A percentile compares a stretch with the other conserved stretches of the same genome.
phyloP scores from a whole-genome alignment of 2,329 filamentous ascomycete species.

The Ophiocordyceps robertsii region DNA sequence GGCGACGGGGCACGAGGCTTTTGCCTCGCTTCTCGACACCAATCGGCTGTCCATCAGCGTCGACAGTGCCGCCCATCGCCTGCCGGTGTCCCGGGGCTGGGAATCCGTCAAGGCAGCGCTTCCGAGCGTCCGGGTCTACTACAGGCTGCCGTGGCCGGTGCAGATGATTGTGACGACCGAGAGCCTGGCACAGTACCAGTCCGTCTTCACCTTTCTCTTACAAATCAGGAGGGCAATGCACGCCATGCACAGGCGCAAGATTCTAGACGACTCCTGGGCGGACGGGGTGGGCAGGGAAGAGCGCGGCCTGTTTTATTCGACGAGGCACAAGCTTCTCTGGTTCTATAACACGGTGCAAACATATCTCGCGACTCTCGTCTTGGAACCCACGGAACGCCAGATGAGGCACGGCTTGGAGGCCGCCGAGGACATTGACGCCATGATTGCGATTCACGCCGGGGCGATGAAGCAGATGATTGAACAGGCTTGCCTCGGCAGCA shows the following conservation, averaged over 20 bases:
- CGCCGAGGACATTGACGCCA: conserved; percentile 64
- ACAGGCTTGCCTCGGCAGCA: conserved; percentile 56
- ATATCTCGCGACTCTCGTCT: conserved; percentile 62
- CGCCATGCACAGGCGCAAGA: conserved; percentile 44
- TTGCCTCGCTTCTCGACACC: conserved; percentile 42
- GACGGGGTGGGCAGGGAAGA: conserved; percentile 25
- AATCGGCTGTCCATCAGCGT: conserved; percentile 50
- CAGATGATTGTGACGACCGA: conserved; percentile 60
- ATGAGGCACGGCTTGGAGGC: conserved; percentile 44
- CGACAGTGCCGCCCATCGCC: conserved; percentile 22
- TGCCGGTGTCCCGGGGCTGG: conserved; percentile 31
- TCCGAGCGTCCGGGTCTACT: conserved; percentile 50
- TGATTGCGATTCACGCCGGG: conserved; percentile 55
- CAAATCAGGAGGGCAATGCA: conserved; percentile 62
- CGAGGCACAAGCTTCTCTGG: conserved; percentile 62
- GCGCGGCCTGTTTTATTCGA: conserved; percentile 37
- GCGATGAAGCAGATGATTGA: conserved; percentile 52
- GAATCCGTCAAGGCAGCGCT: conserved; percentile 45
- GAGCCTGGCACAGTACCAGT: conserved; percentile 53
- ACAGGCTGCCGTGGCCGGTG: conserved; percentile 52
- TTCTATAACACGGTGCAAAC: conserved; percentile 63
- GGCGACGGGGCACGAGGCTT: conserved; percentile 62
- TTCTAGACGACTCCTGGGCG: conserved; percentile 25
- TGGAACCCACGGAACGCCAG: conserved; percentile 43
- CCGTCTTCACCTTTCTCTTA: conserved; percentile 61